phyloP scores from a whole-genome alignment of 495 filamentous ascomycete genomes.

The Tuber aestivum region DNA sequence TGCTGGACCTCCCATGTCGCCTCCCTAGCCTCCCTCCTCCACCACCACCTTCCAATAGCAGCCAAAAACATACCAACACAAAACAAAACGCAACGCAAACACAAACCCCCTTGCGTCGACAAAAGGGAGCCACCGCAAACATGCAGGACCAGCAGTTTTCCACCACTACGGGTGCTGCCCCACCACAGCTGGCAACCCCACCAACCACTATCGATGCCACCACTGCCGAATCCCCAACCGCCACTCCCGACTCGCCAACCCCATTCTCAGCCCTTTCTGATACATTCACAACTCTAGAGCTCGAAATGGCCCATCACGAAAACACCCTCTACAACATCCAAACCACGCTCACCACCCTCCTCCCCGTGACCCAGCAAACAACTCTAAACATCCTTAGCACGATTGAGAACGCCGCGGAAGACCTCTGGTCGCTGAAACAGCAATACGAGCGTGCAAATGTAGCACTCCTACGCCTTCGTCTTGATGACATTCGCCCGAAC shows the following conservation, averaged over 20 bases:
- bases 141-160: neutral
- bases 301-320: constrained; percentile 28
- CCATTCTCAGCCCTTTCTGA: neutral
- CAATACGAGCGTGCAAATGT: neutral
- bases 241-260: neutral
- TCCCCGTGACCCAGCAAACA: constrained; percentile 52
- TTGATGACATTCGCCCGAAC: neutral
- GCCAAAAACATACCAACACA: neutral
- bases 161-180: neutral
- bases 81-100: neutral
- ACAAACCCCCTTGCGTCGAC: neutral
- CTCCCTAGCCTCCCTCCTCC: neutral
- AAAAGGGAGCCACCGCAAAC: neutral
- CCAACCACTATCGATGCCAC: neutral
- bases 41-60: neutral
- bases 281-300: neutral
- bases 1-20: no score
- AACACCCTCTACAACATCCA: constrained; percentile 46
- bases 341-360: constrained; percentile 43
- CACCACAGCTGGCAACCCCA: neutral
- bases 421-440: neutral
- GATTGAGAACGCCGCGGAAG: neutral
- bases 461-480: neutral
- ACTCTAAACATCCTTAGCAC: constrained; percentile 35
- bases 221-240: neutral